Percentiles rank a stretch among this genome's conserved stretches.
Evolutionary conservation across 768 basidiomycete species (phyloP).

Genomic region (Pleurotus eryngii): DNA sequence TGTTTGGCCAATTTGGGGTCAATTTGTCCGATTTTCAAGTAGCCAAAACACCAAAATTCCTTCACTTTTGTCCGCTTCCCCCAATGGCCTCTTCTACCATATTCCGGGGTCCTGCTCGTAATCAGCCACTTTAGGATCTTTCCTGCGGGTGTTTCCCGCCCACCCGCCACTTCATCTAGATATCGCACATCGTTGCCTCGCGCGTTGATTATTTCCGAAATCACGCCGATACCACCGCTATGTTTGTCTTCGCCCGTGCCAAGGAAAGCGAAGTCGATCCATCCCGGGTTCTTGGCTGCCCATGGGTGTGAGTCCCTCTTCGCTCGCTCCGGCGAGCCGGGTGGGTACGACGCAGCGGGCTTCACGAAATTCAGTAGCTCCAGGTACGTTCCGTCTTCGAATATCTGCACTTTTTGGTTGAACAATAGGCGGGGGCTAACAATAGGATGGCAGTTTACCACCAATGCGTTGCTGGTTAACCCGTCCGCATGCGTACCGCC

Average conservation of each 20-base stretch:
- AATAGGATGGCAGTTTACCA: conserved; percentile 35
- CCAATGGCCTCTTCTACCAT: too few relatives aligned
- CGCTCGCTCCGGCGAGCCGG: conserved; percentile 39
- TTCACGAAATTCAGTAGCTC: conserved; percentile 69
- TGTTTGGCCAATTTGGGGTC: too few relatives aligned
- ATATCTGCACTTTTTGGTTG: conserved; percentile 30
- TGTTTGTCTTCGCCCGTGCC: conserved; percentile 40
- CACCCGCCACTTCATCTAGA: conserved; percentile 42
- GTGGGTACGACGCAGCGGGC: conserved; percentile 50
- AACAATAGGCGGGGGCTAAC: neutral
- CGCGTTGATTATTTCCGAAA: conserved; percentile 53
- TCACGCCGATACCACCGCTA: conserved; percentile 19
- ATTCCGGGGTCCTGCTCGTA: too few relatives aligned
- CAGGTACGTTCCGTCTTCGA: conserved; percentile 59
- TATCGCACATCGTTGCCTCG: conserved; percentile 43
- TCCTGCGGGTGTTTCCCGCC: conserved; percentile 56
- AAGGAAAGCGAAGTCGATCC: conserved; percentile 67
- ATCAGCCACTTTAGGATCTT: conserved; percentile 57
- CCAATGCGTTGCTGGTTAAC: conserved; percentile 60
- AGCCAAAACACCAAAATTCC: too few relatives aligned
- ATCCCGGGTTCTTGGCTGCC: conserved; percentile 53
- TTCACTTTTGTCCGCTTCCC: too few relatives aligned
- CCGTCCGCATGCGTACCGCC: conserved; percentile 69
- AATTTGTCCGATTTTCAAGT: too few relatives aligned
- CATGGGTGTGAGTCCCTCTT: conserved; percentile 48